Evolutionary conservation across 371 early-diverging fungal species (phyloP).

Genomic region (Capniomyces stellatus): DNA sequence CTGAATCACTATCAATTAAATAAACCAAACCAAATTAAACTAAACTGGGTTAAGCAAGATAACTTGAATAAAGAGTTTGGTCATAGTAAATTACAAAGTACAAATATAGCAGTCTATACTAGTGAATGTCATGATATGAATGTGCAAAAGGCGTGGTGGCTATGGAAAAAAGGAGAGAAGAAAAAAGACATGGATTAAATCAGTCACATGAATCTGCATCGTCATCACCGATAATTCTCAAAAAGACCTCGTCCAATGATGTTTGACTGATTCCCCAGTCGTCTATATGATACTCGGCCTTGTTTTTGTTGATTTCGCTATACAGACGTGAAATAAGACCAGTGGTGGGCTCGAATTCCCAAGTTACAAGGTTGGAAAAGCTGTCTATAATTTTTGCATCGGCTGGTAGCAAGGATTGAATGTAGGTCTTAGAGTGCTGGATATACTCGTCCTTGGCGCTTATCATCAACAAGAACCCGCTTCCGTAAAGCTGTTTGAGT

Average conservation of each 20-base stretch:
- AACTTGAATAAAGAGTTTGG: too few relatives aligned
- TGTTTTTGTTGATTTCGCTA: constrained; percentile 22
- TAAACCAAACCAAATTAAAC: too few relatives aligned
- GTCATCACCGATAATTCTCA: constrained; percentile 30
- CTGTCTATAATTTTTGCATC: constrained; percentile 26
- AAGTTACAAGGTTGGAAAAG: constrained; percentile 30
- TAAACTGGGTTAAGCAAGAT: too few relatives aligned
- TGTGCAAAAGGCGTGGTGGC: too few relatives aligned
- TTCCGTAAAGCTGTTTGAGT: constrained; percentile 47
- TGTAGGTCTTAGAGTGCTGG: constrained; percentile 24
- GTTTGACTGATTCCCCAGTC: constrained; percentile 54
- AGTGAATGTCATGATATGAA: too few relatives aligned
- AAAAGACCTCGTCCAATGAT: constrained; percentile 37
- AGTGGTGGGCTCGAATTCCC: constrained; percentile 34
- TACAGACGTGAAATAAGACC: constrained; percentile 31
- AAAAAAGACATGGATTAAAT: not conserved
- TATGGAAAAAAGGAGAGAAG: not conserved
- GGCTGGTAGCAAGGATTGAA: constrained; percentile 30
- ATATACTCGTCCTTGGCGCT: constrained; percentile 16
- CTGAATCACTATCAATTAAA: too few relatives aligned
- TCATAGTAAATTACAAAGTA: too few relatives aligned
- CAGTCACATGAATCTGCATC: constrained; percentile 12
- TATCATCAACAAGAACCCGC: constrained; percentile 31
- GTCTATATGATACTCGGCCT: constrained; percentile 21
- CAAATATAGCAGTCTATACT: too few relatives aligned